Base-by-base conservation (phyloP, 495 filamentous ascomycete genomes). In the Thozetella sp. region DNA sequence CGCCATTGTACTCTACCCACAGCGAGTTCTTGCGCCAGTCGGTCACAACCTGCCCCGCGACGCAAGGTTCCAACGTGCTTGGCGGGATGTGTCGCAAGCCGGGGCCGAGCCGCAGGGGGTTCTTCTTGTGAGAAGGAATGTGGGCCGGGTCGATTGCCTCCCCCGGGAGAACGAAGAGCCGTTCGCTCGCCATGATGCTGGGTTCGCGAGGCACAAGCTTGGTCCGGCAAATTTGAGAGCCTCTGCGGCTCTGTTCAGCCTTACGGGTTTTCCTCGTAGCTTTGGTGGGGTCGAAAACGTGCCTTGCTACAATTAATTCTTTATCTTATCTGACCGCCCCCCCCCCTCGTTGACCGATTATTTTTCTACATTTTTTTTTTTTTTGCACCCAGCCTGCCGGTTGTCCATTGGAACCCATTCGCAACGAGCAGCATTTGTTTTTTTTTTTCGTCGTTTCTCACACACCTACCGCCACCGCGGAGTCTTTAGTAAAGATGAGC, bases 91-190 rank as follows among this genome's bases (percentile, higher is more conserved):
- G 89, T 23, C 83, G 86, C 34, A 97, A 82, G 30, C 95, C 95
- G 12, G 93, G 91, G 26, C 95, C 95, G 25, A 99, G 81, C 63
- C 89, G 90, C 59, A 99, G 80, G 25, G 92, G 81, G 56, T 84
- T 79, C 63, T 84, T 86, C 20, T 80, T 81, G 62, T 86, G 86
- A 30, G 80, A 78, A 1, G 92, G 83, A 13, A 85, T 87, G 15
- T 93, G 83, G 11, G 77, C 70, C 10, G 90, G 80, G 59, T 83
- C 75, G 54, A 97, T 80, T 46, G 77, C 68, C 61, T 98, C 93
- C 56, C 96, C 93, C 0, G 95, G 95, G 34, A 99, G 83, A 46
- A 89, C 83, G 60, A 93, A 64, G 24, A 80, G 59, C 20, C 56
- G 78, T 59, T 81, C 69, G 13, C 83, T 76, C 24, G 82, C 74